Evolutionary conservation across 78 protist genomes (phyloP), one percentile per base, ranked within the genome.

Genomic region (Dictyostelium brefeldianum): DNA sequence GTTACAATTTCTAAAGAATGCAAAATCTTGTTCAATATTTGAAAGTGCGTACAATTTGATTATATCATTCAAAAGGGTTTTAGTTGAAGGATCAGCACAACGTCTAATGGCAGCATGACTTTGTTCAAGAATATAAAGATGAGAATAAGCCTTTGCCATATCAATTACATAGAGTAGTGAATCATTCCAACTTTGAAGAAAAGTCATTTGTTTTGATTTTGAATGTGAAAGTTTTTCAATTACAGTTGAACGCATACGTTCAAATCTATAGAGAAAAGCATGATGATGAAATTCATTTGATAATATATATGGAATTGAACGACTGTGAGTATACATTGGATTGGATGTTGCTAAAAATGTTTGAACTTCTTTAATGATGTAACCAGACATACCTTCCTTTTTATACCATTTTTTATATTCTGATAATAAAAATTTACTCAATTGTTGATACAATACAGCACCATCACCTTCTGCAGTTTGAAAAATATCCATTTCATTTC

Each of bases 401-500:
- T 87, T 87, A n/a, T 87, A 87, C 93, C 93, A 87, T 57, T 77
- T 85, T 50, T 73, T 87, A 41, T 87, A 87, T 50, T 87, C 93
- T 25, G 31, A 18, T 8, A 87, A 51, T 27, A 87, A 25, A 56
- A 64, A 77, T 50, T 87, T 87, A 50, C 65, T 53, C 12, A 87
- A 71, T 47, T 87, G 93, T 65, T 87, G 93, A 53, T 77, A 87
- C 15, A 87, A 57, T 22, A 87, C 93, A 7, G 83, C 56, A 5
- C 93, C 93, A 64, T 87, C 93, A 50, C 93, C 93, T 9, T 87
- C 93, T 25, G 93, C 93, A 15, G 93, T 87, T 64, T 87, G 93
- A 46, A 87, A 87, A 20, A 87, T 70, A 65, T 87, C 93, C 59
- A 87, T 46, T n/a, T 87, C 93, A 20, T 46, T 27, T 50, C 93